Evolutionary conservation across 2,329 filamentous ascomycete species (phyloP), one percentile per base, ranked within the genome.

Genomic region (Thelonectria rubi): DNA sequence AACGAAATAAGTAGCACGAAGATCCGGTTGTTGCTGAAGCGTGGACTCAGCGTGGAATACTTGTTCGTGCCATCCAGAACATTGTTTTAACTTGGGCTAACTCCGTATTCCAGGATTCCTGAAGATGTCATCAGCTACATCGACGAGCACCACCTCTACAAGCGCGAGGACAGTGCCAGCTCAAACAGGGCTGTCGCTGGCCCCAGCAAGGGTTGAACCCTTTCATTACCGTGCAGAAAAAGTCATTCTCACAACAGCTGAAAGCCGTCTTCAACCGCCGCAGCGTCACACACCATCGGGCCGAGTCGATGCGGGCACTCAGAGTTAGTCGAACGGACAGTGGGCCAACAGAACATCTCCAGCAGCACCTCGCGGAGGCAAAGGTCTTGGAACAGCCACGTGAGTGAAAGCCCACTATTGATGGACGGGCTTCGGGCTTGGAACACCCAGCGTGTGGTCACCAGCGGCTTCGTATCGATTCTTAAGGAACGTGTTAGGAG

Each of bases 1-100:
- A 94, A 94, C 75, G 91, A 96, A 71, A 89, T 95, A 58, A 93
- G 90, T 71, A 93, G 90, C 65, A 89, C 87, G 12, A 88, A 97
- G 80, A 94, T 97, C 63, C 87, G 94, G 43, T 81, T 96, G 3
- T 92, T 96, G 73, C 76, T 94, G 34, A 87, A 91, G 72, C 85
- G 91, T 71, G 88, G 93, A 66, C 91, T 95, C 88, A 93, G 90
- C 69, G 91, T 96, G 50, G 87, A 91, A 65, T 94, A 94, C 72
- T 70, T 77, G 74, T 77, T 58, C 58, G 75, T 69, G 20, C n/a
- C 5, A 32, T 40, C 11, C 18, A 42, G 15, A 39, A 26, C 24
- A 30, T 20, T 18, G 17, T n/a, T 45, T 24, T 3, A 11, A 24
- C 42, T 12, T 11, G 32, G n/a, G 8, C 54, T 64, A 24, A 60